A percentile compares a stretch with the other conserved stretches of the same genome.
Conservation (phyloP, 108 stramenopile species). For the Epipyxis sp. region DNA sequence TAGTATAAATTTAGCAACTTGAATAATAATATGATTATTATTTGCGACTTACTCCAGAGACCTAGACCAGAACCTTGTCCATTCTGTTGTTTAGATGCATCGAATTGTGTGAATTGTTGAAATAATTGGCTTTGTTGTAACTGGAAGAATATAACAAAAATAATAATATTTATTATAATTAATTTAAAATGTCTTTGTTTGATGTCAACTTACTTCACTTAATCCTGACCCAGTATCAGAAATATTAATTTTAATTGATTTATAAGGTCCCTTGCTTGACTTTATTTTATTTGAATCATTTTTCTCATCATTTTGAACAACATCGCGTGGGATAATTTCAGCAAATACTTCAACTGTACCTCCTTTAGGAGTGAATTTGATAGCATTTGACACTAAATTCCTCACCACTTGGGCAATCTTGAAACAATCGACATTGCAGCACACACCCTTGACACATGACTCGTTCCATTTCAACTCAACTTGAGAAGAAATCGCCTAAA, state of each 20-base stretch:
- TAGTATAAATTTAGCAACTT: no score
- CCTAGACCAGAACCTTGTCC: slow-evolving; percentile 33
- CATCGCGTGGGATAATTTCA: no score
- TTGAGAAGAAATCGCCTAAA: not conserved
- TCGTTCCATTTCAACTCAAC: not conserved
- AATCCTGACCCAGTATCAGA: not conserved
- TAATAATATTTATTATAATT: no score
- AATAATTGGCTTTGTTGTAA: slow-evolving; percentile 14
- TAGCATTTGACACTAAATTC: slow-evolving; percentile 23
- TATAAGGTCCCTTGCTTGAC: no score
- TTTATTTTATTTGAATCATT: no score
- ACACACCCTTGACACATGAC: not conserved
- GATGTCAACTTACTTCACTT: no score
- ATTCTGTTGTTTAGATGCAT: slow-evolving; percentile 19
- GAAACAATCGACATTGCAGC: not conserved
- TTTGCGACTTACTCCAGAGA: slow-evolving; percentile 27
- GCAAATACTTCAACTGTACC: no score
- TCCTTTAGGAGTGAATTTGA: slow-evolving; percentile 12
- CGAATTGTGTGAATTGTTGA: slow-evolving; percentile 4
- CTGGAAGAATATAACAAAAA: not conserved
- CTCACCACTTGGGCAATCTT: slow-evolving; percentile 24
- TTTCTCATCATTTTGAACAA: no score
- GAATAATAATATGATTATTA: not conserved
- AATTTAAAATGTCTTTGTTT: no score
- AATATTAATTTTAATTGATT: no score